Evolutionary conservation across 768 basidiomycete species (phyloP).

Genomic region (Rhodotorula kratochvilovae): DNA sequence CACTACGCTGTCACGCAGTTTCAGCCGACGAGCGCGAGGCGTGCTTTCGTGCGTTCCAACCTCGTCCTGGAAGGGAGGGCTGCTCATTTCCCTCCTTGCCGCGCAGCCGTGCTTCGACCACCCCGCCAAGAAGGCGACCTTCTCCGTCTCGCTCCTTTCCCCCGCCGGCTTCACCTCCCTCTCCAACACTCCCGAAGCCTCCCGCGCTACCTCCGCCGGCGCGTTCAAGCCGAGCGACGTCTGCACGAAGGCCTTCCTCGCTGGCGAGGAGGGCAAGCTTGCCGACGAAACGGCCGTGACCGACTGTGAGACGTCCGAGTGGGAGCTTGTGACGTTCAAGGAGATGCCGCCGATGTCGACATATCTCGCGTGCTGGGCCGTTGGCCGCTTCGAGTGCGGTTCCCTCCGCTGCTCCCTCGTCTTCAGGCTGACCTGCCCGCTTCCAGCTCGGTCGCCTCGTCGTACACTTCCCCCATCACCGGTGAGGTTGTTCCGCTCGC

Average conservation of each 20-base stretch:
- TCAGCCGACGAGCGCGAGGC: conserved; percentile 18
- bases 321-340: conserved; percentile 79
- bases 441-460: conserved; percentile 57
- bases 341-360: conserved; percentile 58
- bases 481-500: conserved; percentile 75
- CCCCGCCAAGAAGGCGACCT: conserved; percentile 80
- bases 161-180: conserved; percentile 67
- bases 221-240: conserved; percentile 20
- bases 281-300: background rate
- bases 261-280: conserved; percentile 37
- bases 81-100: too few relatives aligned
- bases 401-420: background rate
- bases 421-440: too few relatives aligned
- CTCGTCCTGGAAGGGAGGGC: too few relatives aligned
- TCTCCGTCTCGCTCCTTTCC: conserved; percentile 53
- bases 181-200: conserved; percentile 68
- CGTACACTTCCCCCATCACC: conserved; percentile 71
- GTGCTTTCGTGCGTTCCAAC: conserved; percentile 17
- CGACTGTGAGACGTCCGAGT: conserved; percentile 46
- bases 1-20: conserved; percentile 31
- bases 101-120: conserved; percentile 80
- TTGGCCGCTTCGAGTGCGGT: conserved; percentile 60
- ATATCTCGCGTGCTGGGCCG: conserved; percentile 42
- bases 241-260: conserved; percentile 40
- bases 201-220: background rate